Evolutionary conservation across 73 alveolate species (phyloP), one percentile per base, ranked within the genome.

Genomic region (Urostyla sp.): DNA sequence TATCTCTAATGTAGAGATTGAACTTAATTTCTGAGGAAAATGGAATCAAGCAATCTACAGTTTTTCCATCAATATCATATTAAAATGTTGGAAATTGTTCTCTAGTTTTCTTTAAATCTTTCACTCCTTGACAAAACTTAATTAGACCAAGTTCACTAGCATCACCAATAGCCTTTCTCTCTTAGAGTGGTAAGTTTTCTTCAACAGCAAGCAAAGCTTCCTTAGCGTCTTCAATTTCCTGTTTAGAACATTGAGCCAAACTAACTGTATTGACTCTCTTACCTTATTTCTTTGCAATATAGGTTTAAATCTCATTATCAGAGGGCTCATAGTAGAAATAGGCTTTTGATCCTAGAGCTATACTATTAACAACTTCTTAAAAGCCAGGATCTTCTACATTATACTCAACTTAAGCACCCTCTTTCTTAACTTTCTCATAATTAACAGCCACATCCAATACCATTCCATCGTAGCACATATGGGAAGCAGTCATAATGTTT

Each of bases 61-160:
- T 35, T 10, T 77, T 35, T 0, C 80, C 89, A 20, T 61, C 77
- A n/a, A 7, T 32, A 11, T 55, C 76, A 72, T 72, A 59, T 10
- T 49, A 53, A 30, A 56, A 75, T 20, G 50, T 53, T 27, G 89
- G 89, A 67, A 63, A 77, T 20, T 67, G 20, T 8, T 63, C 18
- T 77, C 89, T 77, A 0, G 55, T 40, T 11, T 60, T 37, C 6
- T 40, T 59, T 13, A 95, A 51, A 35, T 86, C 92, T 51, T 84
- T 77, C 57, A 95, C 92, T 0, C 97, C 95, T 49, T 96, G 88
- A 46, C 94, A 80, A 90, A 96, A 96, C 69, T 94, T 96, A 56
- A 96, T 91, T 28, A 96, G 80, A 38, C 98, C 99, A 72, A 91
- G 85, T 75, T 96, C 99, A 37, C 96, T 88, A 10, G 98, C 98